Evolutionary conservation across 306 rosid genomes (phyloP).

Genomic region (Corylus heterophylla): DNA sequence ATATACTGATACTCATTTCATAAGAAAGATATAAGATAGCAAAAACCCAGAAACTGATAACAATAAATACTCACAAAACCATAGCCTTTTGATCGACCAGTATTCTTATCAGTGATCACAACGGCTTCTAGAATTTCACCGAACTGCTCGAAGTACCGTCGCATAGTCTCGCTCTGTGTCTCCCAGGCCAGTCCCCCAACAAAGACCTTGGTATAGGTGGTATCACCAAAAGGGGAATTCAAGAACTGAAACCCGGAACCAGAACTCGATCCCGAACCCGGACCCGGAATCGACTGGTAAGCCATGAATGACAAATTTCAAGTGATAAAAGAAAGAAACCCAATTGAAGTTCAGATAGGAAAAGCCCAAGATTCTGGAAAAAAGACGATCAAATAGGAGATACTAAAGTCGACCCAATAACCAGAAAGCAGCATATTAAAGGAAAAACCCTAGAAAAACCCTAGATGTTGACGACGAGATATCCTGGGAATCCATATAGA

Average conservation of each 20-base stretch:
- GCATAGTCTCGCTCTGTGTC: conserved; percentile 90
- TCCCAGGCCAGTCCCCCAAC: conserved; percentile 99
- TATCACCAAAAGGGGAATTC: conserved; percentile 90
- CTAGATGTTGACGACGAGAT: conserved; percentile 35
- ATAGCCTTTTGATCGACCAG: conserved; percentile 96
- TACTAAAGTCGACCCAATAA: conserved; percentile 10
- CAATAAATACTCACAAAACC: conserved; percentile 83
- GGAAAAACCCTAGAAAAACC: conserved; percentile 33
- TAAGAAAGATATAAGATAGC: not conserved
- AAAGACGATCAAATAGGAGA: conserved; percentile 10
- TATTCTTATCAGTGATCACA: conserved; percentile 85
- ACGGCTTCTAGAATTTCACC: conserved; percentile 97
- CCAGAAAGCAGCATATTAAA: conserved; percentile 21
- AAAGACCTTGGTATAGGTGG: conserved; percentile 90
- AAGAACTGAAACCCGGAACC: conserved; percentile 73
- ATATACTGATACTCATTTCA: not conserved
- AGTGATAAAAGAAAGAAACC: not conserved
- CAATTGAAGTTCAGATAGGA: conserved; percentile 16
- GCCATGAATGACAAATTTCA: conserved; percentile 55
- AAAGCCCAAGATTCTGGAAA: conserved; percentile 14
- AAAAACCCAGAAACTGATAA: conserved; percentile 20
- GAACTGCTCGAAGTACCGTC: conserved; percentile 76
- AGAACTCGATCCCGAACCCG: conserved; percentile 77
- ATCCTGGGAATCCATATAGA: conserved; percentile 40
- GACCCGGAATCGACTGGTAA: conserved; percentile 68